phyloP scores from a whole-genome alignment of 495 filamentous ascomycete species.

The Hyaloscypha hepaticicola region DNA sequence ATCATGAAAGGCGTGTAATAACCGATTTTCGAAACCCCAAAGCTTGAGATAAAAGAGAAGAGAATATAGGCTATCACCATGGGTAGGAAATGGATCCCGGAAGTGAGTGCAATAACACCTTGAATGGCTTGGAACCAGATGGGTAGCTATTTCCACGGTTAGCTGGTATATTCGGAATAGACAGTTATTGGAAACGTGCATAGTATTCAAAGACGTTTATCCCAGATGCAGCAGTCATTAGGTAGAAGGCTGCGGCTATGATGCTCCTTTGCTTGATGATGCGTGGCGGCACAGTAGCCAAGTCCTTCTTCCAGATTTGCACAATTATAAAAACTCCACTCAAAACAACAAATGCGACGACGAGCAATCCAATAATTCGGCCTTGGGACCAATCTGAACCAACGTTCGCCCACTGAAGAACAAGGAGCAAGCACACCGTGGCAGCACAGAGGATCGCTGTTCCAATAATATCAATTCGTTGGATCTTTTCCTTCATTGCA shows the following conservation, averaged over 20 bases:
- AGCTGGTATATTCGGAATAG: slow-evolving; percentile 1
- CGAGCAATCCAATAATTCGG: too few species aligned
- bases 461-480: slow-evolving; percentile 3
- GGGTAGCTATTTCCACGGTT: slow-evolving; percentile 47
- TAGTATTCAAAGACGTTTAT: slow-evolving; percentile 61
- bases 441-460: background rate
- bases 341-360: too few species aligned
- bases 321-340: too few species aligned
- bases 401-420: too few species aligned
- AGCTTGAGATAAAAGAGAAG: slow-evolving; percentile 47
- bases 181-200: background rate
- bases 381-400: too few species aligned
- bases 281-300: slow-evolving; percentile 72
- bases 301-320: slow-evolving; percentile 54
- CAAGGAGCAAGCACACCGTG: slow-evolving; percentile 1
- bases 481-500: background rate
- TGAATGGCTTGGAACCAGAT: slow-evolving; percentile 50
- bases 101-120: slow-evolving; percentile 55
- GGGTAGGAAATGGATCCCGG: slow-evolving; percentile 69
- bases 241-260: slow-evolving; percentile 26
- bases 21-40: slow-evolving; percentile 51
- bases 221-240: slow-evolving; percentile 34
- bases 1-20: slow-evolving; percentile 68
- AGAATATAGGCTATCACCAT: slow-evolving; percentile 58
- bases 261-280: slow-evolving; percentile 45